These are phyloP conservation scores for Eimeria sp. DNA, from an alignment of 169 alveolate species.

Conservation along the genomic window DNA sequence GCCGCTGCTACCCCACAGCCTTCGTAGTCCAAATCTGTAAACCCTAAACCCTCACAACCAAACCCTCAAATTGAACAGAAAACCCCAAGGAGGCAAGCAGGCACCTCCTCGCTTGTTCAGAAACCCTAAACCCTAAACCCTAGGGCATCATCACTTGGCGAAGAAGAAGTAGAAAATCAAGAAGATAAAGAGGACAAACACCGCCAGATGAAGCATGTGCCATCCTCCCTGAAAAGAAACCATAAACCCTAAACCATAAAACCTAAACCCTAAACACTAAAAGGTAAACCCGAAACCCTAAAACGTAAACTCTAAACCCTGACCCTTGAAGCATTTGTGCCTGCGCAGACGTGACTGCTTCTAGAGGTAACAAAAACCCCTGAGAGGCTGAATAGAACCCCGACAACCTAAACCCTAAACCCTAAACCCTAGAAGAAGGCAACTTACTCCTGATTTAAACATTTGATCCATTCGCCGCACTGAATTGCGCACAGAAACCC, in stretches of 20 bases:
- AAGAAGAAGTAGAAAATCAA: constrained; percentile 73
- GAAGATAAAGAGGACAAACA: constrained; percentile 67
- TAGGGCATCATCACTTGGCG: constrained; percentile 19
- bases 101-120: background rate
- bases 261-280: background rate
- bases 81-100: background rate
- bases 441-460: constrained; percentile 73
- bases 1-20: too few species aligned
- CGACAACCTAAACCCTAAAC: background rate
- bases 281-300: background rate
- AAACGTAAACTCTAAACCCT: background rate
- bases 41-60: background rate
- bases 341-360: background rate
- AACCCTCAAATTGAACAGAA: background rate
- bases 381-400: background rate
- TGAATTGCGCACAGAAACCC: constrained; percentile 72
- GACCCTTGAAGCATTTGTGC: background rate
- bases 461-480: constrained; percentile 79
- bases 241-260: background rate
- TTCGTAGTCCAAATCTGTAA: background rate
- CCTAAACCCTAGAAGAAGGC: background rate
- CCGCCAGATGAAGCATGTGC: constrained; percentile 79
- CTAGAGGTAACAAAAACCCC: background rate
- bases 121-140: constrained; percentile 33
- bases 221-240: constrained; percentile 75